Conservation (phyloP, 2,329 filamentous ascomycete species). For the Graphiopsis chlorocephala region DNA sequence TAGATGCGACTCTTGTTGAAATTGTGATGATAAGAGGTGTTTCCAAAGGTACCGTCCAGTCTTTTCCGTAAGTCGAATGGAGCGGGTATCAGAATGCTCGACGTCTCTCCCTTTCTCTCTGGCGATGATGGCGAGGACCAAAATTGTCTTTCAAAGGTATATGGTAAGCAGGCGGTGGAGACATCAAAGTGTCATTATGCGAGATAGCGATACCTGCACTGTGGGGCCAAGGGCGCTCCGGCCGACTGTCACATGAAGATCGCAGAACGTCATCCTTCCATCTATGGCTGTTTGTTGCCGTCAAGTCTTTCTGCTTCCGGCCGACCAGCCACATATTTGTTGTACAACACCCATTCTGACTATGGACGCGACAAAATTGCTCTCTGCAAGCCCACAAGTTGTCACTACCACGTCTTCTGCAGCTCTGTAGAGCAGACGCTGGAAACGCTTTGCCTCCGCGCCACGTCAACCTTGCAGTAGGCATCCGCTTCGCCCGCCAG, state of each 20-base stretch:
- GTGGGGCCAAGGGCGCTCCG: neutral
- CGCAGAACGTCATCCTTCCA: neutral
- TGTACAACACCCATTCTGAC: neutral
- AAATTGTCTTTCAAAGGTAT: neutral
- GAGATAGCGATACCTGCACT: neutral
- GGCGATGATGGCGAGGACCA: neutral
- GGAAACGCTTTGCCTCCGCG: conserved; percentile 9
- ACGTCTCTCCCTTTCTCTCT: neutral
- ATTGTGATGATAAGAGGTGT: neutral
- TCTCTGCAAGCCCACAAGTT: neutral
- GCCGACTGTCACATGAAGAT: neutral
- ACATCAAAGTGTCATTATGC: neutral
- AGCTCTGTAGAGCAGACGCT: neutral
- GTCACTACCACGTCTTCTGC: neutral
- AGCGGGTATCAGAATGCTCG: neutral
- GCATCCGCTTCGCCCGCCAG: conserved; percentile 17
- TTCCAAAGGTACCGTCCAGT: neutral
- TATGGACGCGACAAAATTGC: neutral
- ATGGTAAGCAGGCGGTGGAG: neutral
- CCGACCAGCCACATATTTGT: neutral
- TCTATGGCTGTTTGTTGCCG: neutral
- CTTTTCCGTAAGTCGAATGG: neutral
- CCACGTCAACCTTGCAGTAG: conserved; percentile 19
- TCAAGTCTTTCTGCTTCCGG: conserved; percentile 7
- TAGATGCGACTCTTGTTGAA: neutral